These are phyloP conservation scores for Ceriops tagal DNA, from an alignment of 345 rosid species.

Conservation along the genomic window DNA sequence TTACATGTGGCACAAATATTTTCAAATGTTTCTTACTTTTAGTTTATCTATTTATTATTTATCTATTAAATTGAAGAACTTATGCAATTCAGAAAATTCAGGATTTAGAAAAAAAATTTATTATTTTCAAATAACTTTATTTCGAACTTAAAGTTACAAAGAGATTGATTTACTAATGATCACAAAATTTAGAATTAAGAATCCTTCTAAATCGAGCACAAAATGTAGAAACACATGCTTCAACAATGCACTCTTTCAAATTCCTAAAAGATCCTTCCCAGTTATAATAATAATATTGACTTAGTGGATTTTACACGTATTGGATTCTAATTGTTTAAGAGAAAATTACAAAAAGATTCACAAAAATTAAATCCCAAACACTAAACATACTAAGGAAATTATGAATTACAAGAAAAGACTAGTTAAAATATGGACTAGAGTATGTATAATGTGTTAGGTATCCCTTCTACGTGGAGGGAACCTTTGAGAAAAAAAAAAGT, in stretches of 20 bases:
- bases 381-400: not conserved
- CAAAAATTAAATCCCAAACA: not conserved
- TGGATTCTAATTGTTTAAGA: slow-evolving; percentile 81
- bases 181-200: not conserved
- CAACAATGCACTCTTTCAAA: slow-evolving; percentile 72
- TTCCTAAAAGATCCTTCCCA: slow-evolving; percentile 32
- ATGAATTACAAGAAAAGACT: not conserved
- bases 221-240: slow-evolving; percentile 39
- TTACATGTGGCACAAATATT: not conserved
- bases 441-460: not conserved
- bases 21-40: no score
- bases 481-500: no score
- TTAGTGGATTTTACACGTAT: slow-evolving; percentile 82
- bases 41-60: no score
- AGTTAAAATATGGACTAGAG: not conserved
- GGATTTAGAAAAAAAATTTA: no score
- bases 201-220: not conserved
- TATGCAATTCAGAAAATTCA: no score
- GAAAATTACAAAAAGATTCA: slow-evolving; percentile 39
- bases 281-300: slow-evolving; percentile 77
- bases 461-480: no score
- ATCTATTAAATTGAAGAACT: slow-evolving; percentile 11
- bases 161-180: no score
- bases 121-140: no score
- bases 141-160: no score